Percentiles rank a stretch among this genome's conserved stretches.
Evolutionary conservation across 768 basidiomycete genomes (phyloP).

Genomic region (Kwoniella newhampshirensis): DNA sequence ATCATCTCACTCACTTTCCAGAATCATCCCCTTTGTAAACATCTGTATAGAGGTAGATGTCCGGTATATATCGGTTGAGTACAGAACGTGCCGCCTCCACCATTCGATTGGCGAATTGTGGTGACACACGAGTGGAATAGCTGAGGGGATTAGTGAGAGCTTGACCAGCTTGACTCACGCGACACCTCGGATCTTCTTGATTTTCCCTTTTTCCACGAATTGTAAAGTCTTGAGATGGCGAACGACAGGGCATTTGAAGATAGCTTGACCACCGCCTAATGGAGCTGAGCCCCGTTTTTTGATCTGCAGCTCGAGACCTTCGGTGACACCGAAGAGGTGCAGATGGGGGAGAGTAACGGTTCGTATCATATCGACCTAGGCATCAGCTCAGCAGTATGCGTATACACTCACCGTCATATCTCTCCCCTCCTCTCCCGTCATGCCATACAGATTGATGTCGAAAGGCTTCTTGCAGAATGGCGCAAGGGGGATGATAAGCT

Average conservation of each 20-base stretch:
- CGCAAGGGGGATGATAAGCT: slow-evolving; percentile 82
- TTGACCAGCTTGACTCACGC: slow-evolving; percentile 66
- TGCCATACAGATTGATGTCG: slow-evolving; percentile 75
- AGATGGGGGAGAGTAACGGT: slow-evolving; percentile 89
- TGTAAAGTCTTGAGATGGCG: slow-evolving; percentile 89
- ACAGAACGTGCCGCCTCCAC: slow-evolving; percentile 91
- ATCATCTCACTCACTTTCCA: slow-evolving; percentile 70
- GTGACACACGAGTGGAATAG: slow-evolving; percentile 92
- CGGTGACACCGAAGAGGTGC: slow-evolving; percentile 82
- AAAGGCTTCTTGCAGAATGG: slow-evolving; percentile 88
- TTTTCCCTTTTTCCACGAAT: slow-evolving; percentile 85
- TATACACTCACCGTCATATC: slow-evolving; percentile 74
- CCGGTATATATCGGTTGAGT: slow-evolving; percentile 93
- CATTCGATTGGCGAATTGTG: slow-evolving; percentile 96
- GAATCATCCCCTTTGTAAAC: slow-evolving; percentile 97
- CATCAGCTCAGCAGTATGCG: not conserved
- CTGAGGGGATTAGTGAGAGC: slow-evolving; percentile 54
- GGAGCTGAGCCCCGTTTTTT: slow-evolving; percentile 92
- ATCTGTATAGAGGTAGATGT: slow-evolving; percentile 97
- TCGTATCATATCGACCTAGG: slow-evolving; percentile 78
- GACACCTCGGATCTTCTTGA: slow-evolving; percentile 91
- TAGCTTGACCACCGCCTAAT: slow-evolving; percentile 85
- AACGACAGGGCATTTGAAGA: slow-evolving; percentile 88
- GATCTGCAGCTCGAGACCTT: slow-evolving; percentile 89
- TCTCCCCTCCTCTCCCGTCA: slow-evolving; percentile 80